These are phyloP conservation scores for Mucor racemosus DNA, from an alignment of 371 early-diverging fungal genomes.

Conservation along the genomic window DNA sequence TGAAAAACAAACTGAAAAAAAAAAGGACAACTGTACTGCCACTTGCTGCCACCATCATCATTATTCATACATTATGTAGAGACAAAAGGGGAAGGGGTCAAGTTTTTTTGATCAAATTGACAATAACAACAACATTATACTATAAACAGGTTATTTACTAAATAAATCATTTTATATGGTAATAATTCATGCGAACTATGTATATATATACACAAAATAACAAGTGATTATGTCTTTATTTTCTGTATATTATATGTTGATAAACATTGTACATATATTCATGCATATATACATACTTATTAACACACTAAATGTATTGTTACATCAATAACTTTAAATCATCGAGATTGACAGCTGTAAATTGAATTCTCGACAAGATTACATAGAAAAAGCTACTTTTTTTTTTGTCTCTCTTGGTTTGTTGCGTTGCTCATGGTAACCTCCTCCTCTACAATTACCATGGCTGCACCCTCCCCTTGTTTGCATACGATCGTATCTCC, in stretches of 20 bases:
- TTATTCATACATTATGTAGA: background rate
- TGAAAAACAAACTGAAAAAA: slow-evolving; percentile 5
- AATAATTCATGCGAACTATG: background rate
- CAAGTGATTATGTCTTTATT: too few species aligned
- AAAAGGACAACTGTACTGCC: background rate
- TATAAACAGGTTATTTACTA: background rate
- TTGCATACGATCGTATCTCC: too few species aligned
- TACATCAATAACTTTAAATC: slow-evolving; percentile 5
- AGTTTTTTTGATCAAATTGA: background rate
- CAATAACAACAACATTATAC: background rate
- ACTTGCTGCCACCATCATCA: slow-evolving; percentile 2
- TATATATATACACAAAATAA: background rate
- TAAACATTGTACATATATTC: background rate
- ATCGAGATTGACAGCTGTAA: background rate
- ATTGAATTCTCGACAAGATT: background rate
- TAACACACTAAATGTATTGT: background rate
- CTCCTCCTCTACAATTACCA: too few species aligned
- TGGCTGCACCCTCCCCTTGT: too few species aligned
- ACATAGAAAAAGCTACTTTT: too few species aligned
- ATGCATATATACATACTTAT: background rate
- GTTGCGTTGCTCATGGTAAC: too few species aligned
- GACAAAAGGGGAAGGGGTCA: background rate
- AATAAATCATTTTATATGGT: background rate
- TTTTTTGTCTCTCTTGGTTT: background rate
- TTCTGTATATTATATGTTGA: background rate